These are phyloP conservation scores for Larix kaempferi DNA, from an alignment of 75 land plant species.

Conservation along the genomic window DNA sequence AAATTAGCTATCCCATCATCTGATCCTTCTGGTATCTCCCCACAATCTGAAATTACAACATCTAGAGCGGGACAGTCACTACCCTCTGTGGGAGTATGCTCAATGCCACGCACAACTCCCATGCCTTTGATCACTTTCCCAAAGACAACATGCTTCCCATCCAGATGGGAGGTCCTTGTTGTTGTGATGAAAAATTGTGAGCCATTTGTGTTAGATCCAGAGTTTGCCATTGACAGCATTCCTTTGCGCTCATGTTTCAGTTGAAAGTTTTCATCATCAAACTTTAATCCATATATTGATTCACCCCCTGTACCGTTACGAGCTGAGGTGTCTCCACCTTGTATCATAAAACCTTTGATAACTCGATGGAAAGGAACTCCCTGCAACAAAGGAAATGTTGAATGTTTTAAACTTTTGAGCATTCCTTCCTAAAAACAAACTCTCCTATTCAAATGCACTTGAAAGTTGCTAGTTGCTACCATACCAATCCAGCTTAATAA, in stretches of 20 bases:
- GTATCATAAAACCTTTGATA: constrained; percentile 94
- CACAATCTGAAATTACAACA: constrained; percentile 72
- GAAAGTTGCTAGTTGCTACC: too few relatives aligned
- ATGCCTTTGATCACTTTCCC: constrained; percentile 94
- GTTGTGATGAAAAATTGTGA: constrained; percentile 98
- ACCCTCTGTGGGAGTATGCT: constrained; percentile 60
- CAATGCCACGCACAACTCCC: constrained; percentile 90
- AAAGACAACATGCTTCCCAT: constrained; percentile 98
- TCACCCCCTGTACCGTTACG: constrained; percentile 97
- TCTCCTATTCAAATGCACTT: too few relatives aligned
- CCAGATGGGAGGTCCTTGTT: constrained; percentile 80
- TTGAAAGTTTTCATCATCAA: constrained; percentile 93
- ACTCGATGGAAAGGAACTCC: constrained; percentile 89
- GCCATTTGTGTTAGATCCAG: constrained; percentile 93
- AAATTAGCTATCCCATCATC: constrained; percentile 80
- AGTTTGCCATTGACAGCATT: constrained; percentile 94
- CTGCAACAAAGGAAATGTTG: constrained; percentile 28
- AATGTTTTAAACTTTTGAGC: too few relatives aligned
- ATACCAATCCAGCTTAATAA: too few relatives aligned
- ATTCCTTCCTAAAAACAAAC: too few relatives aligned
- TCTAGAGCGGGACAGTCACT: constrained; percentile 59
- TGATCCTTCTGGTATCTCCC: constrained; percentile 73
- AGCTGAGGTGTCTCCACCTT: constrained; percentile 96
- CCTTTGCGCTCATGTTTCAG: constrained; percentile 98
- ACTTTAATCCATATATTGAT: constrained; percentile 89